phyloP scores from a whole-genome alignment of 306 rosid species.

The Lupinus albus region DNA sequence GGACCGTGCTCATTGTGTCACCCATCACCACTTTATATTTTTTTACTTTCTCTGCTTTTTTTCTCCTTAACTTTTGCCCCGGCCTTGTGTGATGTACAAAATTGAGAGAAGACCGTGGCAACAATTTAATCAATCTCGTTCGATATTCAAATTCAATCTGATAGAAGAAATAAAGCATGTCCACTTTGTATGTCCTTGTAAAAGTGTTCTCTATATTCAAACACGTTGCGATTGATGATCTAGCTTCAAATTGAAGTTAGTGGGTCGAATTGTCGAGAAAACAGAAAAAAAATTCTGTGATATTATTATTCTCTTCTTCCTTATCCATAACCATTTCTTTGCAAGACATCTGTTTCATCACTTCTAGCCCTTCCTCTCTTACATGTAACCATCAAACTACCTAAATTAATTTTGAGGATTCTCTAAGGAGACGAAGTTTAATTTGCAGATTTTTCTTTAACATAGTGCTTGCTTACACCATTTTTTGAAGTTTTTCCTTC shows the following conservation, averaged over 20 bases:
- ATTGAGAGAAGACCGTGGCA: constrained; percentile 44
- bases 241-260: constrained; percentile 5
- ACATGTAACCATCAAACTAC: constrained; percentile 28
- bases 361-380: constrained; percentile 1
- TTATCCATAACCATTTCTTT: neutral
- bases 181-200: constrained; percentile 50
- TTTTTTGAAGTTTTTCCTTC: constrained; percentile 23
- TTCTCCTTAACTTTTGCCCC: neutral
- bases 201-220: constrained; percentile 20
- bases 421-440: constrained; percentile 35
- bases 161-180: constrained; percentile 45
- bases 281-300: constrained; percentile 20
- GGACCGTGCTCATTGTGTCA: constrained; percentile 34
- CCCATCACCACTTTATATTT: constrained; percentile 21
- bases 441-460: constrained; percentile 29
- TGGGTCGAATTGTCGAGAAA: constrained; percentile 17
- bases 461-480: constrained; percentile 28
- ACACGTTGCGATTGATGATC: constrained; percentile 12
- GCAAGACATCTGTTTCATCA: neutral
- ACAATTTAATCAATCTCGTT: constrained; percentile 26
- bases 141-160: constrained; percentile 53
- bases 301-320: constrained; percentile 18
- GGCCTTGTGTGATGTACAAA: constrained; percentile 7
- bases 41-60: neutral
- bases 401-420: constrained; percentile 34